Percentiles rank a stretch among this genome's conserved stretches.
Conservation (phyloP, 306 rosid genomes). For the Malus sylvestris region DNA sequence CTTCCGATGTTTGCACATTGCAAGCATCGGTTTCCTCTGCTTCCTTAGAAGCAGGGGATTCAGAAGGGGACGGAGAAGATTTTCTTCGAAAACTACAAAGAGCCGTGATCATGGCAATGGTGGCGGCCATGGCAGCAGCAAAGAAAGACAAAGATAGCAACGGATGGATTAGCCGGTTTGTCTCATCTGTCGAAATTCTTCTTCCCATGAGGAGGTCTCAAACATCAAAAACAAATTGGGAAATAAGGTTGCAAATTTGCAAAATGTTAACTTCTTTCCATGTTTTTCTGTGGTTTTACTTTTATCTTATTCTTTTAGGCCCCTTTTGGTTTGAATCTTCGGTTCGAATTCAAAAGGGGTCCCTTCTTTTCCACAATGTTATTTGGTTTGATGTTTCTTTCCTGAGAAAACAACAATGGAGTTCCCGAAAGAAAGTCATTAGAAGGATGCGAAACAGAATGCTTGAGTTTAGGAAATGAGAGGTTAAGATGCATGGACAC, state of each 20-base stretch:
- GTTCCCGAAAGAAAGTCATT: background rate
- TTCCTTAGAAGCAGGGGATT: conserved; percentile 6
- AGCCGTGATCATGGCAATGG: conserved; percentile 46
- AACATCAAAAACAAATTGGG: conserved; percentile 9
- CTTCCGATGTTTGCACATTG: background rate
- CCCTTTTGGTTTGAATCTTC: background rate
- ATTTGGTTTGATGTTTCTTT: background rate
- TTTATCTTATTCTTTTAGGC: background rate
- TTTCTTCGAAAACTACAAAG: conserved; percentile 40
- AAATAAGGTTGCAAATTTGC: background rate
- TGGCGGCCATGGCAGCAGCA: conserved; percentile 39
- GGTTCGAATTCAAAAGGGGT: conserved; percentile 5
- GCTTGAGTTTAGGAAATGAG: conserved; percentile 46
- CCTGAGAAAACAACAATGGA: background rate
- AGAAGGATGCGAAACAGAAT: conserved; percentile 25
- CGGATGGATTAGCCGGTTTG: conserved; percentile 30
- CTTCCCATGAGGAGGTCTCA: conserved; percentile 52
- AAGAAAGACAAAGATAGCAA: conserved; percentile 32
- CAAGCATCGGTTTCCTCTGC: background rate
- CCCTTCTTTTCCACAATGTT: background rate
- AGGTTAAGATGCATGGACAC: too few species aligned
- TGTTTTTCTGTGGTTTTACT: background rate
- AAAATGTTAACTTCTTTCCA: background rate
- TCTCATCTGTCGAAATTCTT: conserved; percentile 37
- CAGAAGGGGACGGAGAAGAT: background rate